Percentiles rank a stretch among this genome's conserved stretches.
Evolutionary conservation across 2,329 filamentous ascomycete genomes (phyloP).

Genomic region (Conoideocrella luteorostrata): DNA sequence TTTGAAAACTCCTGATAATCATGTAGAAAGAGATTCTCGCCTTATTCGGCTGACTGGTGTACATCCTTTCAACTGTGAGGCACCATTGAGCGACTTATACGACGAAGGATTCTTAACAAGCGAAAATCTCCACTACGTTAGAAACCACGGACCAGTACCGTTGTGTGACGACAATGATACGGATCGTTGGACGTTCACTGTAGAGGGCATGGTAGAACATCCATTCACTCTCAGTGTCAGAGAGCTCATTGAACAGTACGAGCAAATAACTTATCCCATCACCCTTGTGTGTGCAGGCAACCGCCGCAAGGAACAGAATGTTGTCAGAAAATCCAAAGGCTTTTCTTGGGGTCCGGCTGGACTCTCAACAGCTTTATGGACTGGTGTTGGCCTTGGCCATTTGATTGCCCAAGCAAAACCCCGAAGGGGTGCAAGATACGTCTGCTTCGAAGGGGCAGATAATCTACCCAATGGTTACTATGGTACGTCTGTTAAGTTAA

Average conservation of each 20-base stretch:
- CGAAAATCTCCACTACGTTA: slow-evolving; percentile 82
- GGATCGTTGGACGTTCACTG: slow-evolving; percentile 71
- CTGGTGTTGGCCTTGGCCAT: slow-evolving; percentile 69
- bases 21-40: slow-evolving; percentile 73
- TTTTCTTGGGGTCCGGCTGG: slow-evolving; percentile 92
- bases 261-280: slow-evolving; percentile 78
- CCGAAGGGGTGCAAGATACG: slow-evolving; percentile 64
- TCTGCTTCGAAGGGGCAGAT: slow-evolving; percentile 89
- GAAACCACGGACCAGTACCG: slow-evolving; percentile 83
- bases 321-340: slow-evolving; percentile 83
- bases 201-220: slow-evolving; percentile 78
- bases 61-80: slow-evolving; percentile 87
- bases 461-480: slow-evolving; percentile 84
- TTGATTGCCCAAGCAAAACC: slow-evolving; percentile 64
- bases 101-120: slow-evolving; percentile 79
- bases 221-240: slow-evolving; percentile 66
- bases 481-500: slow-evolving; percentile 80
- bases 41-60: slow-evolving; percentile 81
- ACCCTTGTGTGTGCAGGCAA: slow-evolving; percentile 92
- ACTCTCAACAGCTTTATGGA: slow-evolving; percentile 81
- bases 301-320: slow-evolving; percentile 85
- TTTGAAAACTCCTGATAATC: slow-evolving; percentile 73
- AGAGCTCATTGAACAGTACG: slow-evolving; percentile 66
- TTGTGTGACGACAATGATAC: slow-evolving; percentile 65
- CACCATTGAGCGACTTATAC: slow-evolving; percentile 72